Evolutionary conservation across 2,329 filamentous ascomycete species (phyloP).

Genomic region (Atkinsonella texensis): DNA sequence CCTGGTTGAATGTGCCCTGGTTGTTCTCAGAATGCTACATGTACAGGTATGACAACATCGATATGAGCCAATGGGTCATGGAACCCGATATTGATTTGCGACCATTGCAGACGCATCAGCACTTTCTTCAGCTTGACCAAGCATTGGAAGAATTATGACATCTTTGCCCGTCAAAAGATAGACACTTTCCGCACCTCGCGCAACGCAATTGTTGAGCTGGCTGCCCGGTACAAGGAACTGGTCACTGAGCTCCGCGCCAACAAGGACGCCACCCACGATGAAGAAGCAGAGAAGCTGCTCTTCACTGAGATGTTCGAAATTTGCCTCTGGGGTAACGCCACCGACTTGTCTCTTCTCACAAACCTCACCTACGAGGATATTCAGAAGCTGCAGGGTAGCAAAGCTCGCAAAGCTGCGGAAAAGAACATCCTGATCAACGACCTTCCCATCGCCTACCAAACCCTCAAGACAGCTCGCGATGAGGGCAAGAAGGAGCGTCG

Average conservation of each 20-base stretch:
- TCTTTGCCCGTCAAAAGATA: conserved; percentile 84
- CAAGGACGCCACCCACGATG: conserved; percentile 41
- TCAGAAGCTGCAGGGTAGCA: conserved; percentile 83
- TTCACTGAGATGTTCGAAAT: conserved; percentile 94
- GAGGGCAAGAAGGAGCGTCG: conserved; percentile 55
- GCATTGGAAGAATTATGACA: conserved; percentile 83
- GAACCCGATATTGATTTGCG: neutral
- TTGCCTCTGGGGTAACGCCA: conserved; percentile 94
- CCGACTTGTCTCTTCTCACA: conserved; percentile 82
- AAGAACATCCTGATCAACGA: conserved; percentile 90
- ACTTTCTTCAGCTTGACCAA: conserved; percentile 64
- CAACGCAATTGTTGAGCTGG: conserved; percentile 72
- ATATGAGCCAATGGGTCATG: no score
- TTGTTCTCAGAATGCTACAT: conserved; percentile 90
- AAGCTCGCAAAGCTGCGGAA: conserved; percentile 76
- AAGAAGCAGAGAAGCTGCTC: conserved; percentile 61
- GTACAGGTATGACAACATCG: conserved; percentile 46
- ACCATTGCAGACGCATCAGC: conserved; percentile 50
- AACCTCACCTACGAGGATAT: conserved; percentile 91
- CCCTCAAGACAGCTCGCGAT: conserved; percentile 52
- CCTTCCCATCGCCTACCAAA: conserved; percentile 57
- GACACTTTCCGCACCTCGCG: conserved; percentile 86
- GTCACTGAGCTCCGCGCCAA: conserved; percentile 49
- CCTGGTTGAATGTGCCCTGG: conserved; percentile 82
- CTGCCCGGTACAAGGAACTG: conserved; percentile 64